Base-by-base conservation (phyloP, 139 green algal genomes). In the Auxenochlorella pyrenoidosa region DNA sequence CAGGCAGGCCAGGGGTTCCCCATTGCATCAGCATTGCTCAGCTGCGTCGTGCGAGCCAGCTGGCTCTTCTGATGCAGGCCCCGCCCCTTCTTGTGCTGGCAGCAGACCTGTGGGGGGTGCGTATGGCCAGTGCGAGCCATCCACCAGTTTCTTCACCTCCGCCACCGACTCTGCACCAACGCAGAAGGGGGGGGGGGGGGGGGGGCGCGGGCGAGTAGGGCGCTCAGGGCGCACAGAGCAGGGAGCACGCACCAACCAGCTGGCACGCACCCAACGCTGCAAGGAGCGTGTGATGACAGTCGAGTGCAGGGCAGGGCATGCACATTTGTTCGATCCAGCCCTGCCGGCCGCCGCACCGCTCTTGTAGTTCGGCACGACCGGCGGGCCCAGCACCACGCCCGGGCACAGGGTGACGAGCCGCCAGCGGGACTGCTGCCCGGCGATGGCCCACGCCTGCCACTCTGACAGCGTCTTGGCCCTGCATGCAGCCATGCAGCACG, bases 371-470 rank as follows among this genome's bases (percentile, higher is more conserved):
- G 79, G 73, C 73, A 60, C 72, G 8, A 87, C 60, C 5, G 89
- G 88, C 0, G 93, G 93, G 6, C 93, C 93, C 41, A 88, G 79
- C 38, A 95, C 88, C 4, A 90, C 41, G 16, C 77, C 76, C 0
- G 93, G 93, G 83, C 89, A 88, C 66, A 95, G 92, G 30, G 54
- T 75, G 32, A 90, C 87, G 32, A 95, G 92, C 5, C n/a, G 60
- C 93, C 93, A 95, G 21, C 60, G 51, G 26, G 58, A 41, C 32
- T 89, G 86, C 77, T 63, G 58, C 60, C 59, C 65, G 0, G 71
- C 70, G 36, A 95, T 65, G 36, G 88, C 88, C 78, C 86, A 95
- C 3, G 92, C 92, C 16, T 84, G 58, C 82, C 77, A 73, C 87
- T 95, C 92, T 1, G 89, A 85, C 38, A 82, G 18, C 73, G 82